Evolutionary conservation across 2,329 filamentous ascomycete species (phyloP).

Genomic region (Paecilomyces niveus): DNA sequence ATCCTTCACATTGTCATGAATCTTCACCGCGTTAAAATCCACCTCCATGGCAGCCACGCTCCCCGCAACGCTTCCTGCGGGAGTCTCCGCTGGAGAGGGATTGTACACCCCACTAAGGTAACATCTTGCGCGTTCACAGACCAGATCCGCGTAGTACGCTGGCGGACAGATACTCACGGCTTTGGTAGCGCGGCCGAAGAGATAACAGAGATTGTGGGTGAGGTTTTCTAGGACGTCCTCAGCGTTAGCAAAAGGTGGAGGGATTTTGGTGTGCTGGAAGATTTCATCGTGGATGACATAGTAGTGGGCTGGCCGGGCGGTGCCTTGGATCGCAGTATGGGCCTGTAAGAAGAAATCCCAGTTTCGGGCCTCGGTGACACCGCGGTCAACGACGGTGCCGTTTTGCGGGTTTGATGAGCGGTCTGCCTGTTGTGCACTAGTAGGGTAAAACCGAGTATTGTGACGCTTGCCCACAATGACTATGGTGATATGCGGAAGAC

Average conservation of each 20-base stretch:
- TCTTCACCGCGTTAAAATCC: constrained; percentile 4
- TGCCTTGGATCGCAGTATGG: constrained; percentile 76
- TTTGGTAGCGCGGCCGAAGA: constrained; percentile 80
- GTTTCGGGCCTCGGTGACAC: constrained; percentile 64
- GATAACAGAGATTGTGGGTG: constrained; percentile 74
- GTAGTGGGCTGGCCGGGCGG: constrained; percentile 78
- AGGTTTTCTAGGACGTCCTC: constrained; percentile 64
- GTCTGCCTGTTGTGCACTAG: constrained; percentile 43
- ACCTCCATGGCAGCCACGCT: constrained; percentile 5
- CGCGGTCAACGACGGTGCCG: constrained; percentile 80
- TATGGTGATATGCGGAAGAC: constrained; percentile 59
- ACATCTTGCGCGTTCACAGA: constrained; percentile 68
- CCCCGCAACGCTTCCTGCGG: constrained; percentile 16
- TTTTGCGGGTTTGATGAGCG: constrained; percentile 60
- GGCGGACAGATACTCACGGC: constrained; percentile 81
- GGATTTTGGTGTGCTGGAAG: constrained; percentile 37
- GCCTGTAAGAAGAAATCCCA: constrained; percentile 86
- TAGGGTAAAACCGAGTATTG: constrained; percentile 80
- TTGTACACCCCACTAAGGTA: constrained; percentile 63
- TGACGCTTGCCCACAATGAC: constrained; percentile 83
- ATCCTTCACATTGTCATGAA: constrained; percentile 11
- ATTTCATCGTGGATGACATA: constrained; percentile 66
- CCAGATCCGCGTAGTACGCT: constrained; percentile 83
- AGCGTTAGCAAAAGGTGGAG: constrained; percentile 26
- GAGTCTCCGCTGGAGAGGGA: constrained; percentile 14